A percentile compares a stretch with the other conserved stretches of the same genome.
Evolutionary conservation across 2,329 filamentous ascomycete species (phyloP).

Genomic region (Cryphonectria japonica): DNA sequence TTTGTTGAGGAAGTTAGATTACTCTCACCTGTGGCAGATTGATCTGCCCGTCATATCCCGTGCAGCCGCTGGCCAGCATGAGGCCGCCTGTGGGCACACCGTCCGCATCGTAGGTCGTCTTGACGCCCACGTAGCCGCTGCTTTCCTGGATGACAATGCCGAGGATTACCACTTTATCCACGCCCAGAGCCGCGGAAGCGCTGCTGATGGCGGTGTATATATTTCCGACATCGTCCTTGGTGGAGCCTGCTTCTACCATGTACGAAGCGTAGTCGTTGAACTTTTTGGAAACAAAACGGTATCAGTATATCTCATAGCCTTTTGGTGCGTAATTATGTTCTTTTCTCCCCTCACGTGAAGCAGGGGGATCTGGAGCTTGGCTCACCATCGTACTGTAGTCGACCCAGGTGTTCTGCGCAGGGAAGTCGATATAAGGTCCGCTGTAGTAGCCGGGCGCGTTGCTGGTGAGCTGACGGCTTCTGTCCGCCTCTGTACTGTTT

Average conservation of each 20-base stretch:
- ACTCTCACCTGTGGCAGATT: slow-evolving; percentile 38
- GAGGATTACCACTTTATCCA: slow-evolving; percentile 44
- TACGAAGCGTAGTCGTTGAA: slow-evolving; percentile 41
- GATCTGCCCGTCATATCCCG: slow-evolving; percentile 40
- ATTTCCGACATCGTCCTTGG: slow-evolving; percentile 38
- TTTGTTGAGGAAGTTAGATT: not conserved
- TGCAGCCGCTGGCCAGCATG: slow-evolving; percentile 44
- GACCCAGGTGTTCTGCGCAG: slow-evolving; percentile 39
- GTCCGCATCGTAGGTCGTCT: slow-evolving; percentile 41
- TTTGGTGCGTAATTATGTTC: too few species aligned
- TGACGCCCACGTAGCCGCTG: slow-evolving; percentile 43
- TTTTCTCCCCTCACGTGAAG: too few species aligned
- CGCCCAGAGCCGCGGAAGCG: slow-evolving; percentile 37
- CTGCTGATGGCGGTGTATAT: slow-evolving; percentile 40
- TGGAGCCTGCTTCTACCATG: slow-evolving; percentile 40
- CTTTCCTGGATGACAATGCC: slow-evolving; percentile 48
- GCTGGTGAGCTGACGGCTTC: not conserved
- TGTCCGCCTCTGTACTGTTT: not conserved
- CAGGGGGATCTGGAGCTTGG: too few species aligned
- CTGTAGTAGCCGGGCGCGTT: not conserved
- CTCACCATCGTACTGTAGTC: slow-evolving; percentile 27
- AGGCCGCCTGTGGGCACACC: slow-evolving; percentile 42
- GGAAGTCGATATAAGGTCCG: slow-evolving; percentile 35
- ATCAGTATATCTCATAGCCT: not conserved
- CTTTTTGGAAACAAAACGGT: not conserved